Conservation (phyloP, 2,329 filamentous ascomycete species). For the Ophiostoma triangulosporum region DNA sequence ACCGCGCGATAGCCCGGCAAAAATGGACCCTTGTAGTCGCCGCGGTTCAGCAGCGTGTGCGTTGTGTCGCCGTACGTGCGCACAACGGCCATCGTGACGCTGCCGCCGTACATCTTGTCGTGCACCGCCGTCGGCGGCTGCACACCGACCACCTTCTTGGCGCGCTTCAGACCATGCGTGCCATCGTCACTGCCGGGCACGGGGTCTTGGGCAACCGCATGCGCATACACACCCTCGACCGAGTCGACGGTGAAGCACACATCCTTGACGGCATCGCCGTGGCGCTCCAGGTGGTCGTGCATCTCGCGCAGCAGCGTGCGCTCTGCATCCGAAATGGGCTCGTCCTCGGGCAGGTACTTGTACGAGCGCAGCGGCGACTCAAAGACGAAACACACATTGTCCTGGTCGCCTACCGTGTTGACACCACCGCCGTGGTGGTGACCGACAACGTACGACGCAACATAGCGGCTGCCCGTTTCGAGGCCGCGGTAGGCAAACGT, state of each 20-base stretch:
- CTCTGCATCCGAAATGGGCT: conserved; percentile 51
- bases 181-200: neutral
- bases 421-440: conserved; percentile 31
- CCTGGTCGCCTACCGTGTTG: conserved; percentile 14
- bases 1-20: conserved; percentile 65
- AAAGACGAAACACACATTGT: conserved; percentile 67
- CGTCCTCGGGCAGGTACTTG: conserved; percentile 39
- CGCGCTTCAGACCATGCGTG: neutral
- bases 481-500: conserved; percentile 74
- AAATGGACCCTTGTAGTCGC: conserved; percentile 59
- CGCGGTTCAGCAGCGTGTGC: conserved; percentile 73
- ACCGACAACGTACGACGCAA: conserved; percentile 72
- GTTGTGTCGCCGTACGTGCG: conserved; percentile 91
- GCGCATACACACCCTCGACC: conserved; percentile 64
- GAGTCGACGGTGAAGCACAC: conserved; percentile 91
- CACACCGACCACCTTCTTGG: conserved; percentile 30
- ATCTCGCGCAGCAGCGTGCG: conserved; percentile 56
- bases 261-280: conserved; percentile 90
- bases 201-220: conserved; percentile 54
- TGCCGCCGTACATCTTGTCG: conserved; percentile 53
- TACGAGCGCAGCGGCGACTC: conserved; percentile 63
- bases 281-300: conserved; percentile 67
- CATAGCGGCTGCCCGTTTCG: conserved; percentile 69
- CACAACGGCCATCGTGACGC: conserved; percentile 64
- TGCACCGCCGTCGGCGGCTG: conserved; percentile 39